phyloP scores from a whole-genome alignment of 23 red algal species.

The Gracilariopsis chorda region DNA sequence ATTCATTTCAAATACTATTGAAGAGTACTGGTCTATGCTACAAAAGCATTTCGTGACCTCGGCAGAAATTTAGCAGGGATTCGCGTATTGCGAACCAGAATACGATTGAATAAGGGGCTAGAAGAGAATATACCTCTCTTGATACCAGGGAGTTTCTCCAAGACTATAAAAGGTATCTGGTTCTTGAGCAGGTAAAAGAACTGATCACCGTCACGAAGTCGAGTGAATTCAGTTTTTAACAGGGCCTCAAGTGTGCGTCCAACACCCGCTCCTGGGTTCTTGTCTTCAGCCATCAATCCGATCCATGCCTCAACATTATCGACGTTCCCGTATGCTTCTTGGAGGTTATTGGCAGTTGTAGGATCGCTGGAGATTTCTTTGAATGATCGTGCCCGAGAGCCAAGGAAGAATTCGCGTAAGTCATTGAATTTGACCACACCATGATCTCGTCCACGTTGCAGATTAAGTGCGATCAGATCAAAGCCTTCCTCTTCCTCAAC shows the following conservation, averaged over 20 bases:
- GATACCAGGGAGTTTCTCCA: not conserved
- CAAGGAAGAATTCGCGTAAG: slow-evolving; percentile 30
- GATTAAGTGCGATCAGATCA: slow-evolving; percentile 66
- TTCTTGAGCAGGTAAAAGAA: slow-evolving; percentile 55
- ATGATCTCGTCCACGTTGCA: slow-evolving; percentile 74
- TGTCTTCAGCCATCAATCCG: slow-evolving; percentile 46
- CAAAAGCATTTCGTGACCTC: not conserved
- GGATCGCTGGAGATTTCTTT: slow-evolving; percentile 27
- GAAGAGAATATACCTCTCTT: not conserved
- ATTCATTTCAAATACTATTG: too few species aligned
- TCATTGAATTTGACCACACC: slow-evolving; percentile 43
- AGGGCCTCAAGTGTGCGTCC: slow-evolving; percentile 35
- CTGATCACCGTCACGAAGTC: slow-evolving; percentile 56
- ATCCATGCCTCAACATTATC: slow-evolving; percentile 46
- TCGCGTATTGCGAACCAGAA: not conserved
- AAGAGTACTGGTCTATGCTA: too few species aligned
- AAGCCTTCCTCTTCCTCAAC: slow-evolving; percentile 24
- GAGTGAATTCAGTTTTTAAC: slow-evolving; percentile 28
- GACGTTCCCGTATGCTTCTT: slow-evolving; percentile 28
- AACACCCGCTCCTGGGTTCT: slow-evolving; percentile 37
- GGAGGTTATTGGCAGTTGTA: not conserved
- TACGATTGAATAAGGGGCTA: not conserved
- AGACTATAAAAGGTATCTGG: not conserved
- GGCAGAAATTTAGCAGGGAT: not conserved
- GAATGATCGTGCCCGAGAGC: not conserved